Percentiles rank a stretch among this genome's conserved stretches.
phyloP scores from a whole-genome alignment of 257 asterid species.

The Nicotiana otophora region DNA sequence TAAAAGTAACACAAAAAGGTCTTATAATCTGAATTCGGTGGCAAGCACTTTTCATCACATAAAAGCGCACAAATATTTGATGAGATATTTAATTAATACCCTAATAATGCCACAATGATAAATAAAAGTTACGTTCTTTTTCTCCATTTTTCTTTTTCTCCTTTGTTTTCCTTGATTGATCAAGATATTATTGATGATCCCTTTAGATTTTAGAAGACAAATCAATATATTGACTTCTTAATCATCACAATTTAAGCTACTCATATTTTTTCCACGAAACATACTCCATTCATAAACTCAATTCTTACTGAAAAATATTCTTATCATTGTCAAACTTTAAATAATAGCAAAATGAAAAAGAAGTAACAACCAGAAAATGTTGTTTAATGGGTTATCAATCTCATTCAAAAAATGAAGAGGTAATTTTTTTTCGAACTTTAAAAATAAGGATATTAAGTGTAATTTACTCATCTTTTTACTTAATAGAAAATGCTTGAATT shows the following conservation, averaged over 20 bases:
- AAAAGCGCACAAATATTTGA: background rate
- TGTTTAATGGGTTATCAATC: no score
- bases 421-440: no score
- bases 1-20: background rate
- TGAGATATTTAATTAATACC: background rate
- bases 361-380: background rate
- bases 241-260: background rate
- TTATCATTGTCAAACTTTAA: background rate
- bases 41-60: background rate
- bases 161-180: background rate
- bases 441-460: no score
- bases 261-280: background rate
- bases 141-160: background rate
- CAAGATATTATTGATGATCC: background rate
- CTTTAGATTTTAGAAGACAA: background rate
- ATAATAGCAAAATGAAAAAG: background rate
- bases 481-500: background rate
- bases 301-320: background rate
- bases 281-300: background rate
- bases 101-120: background rate
- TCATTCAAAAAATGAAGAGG: no score
- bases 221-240: background rate
- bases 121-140: background rate
- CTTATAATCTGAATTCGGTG: background rate
- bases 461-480: no score